Evolutionary conservation across 768 basidiomycete species (phyloP), one percentile per base, ranked within the genome.

Genomic region (Serendipita indica): DNA sequence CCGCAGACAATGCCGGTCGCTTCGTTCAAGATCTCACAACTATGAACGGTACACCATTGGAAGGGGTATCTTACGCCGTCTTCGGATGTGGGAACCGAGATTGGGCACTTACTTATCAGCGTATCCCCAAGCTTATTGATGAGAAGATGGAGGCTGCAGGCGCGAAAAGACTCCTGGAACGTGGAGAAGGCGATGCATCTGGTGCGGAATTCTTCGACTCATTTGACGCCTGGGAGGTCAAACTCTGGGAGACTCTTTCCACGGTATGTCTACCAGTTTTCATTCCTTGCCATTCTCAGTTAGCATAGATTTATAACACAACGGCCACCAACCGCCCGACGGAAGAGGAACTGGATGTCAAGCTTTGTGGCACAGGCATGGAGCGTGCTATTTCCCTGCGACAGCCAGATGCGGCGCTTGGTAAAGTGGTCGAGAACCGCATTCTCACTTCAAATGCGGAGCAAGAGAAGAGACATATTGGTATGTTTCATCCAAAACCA

Each of bases 11-110:
- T 60, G 77, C 76, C 2, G 69, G 70, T 5, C 69, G 68, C 57
- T 77, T 77, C 63, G 68, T 76, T 16, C 70, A 74, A 57, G 73
- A 73, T 69, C 58, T 78, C 18, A 66, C 66, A 34, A 67, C 62
- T 58, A 61, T 72, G 4, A 60, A 68, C 6, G 66, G 62, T 33
- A 43, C 58, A 3, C n/a, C 57, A 33, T 62, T 74, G 49, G 62
- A 61, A 2, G 66, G 68, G 43, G 69, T 74, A 18, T 65, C 66
- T 27, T 78, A 70, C 58, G 73, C 72, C 1, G 74, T 78, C 22
- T 77, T 78, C 57, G 77, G 76, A 1, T 76, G 75, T 61, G 77
- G 77, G 3, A 74, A 78, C 65, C 69, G 68, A 39, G 77, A 78
- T 62, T 78, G 77, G 76, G 69, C 69, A 16, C 63, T 68, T 33